Percentiles rank a stretch among this genome's conserved stretches.
phyloP scores from a whole-genome alignment of 352 stramenopile species.

The Phytopythium kandeliae region DNA sequence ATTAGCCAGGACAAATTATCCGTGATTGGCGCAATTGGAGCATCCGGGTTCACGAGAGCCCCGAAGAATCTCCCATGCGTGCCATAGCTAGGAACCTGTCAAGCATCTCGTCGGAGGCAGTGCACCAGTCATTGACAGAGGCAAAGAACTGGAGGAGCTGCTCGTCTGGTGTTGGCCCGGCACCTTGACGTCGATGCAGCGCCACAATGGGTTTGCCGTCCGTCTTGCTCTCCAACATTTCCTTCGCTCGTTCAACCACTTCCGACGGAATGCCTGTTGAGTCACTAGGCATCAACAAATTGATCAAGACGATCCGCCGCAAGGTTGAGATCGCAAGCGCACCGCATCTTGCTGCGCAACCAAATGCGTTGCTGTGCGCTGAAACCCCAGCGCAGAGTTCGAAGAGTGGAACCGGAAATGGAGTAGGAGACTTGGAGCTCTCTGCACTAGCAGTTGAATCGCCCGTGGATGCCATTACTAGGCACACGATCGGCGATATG shows the following conservation, averaged over 20 bases:
- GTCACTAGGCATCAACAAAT: conserved; percentile 2
- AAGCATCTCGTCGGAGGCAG: conserved; percentile 30
- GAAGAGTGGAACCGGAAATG: conserved; percentile 40
- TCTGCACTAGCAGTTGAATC: conserved; percentile 10
- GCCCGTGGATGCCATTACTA: conserved; percentile 46
- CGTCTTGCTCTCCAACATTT: conserved; percentile 33
- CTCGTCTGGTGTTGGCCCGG: conserved; percentile 30
- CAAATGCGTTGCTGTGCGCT: conserved; percentile 64
- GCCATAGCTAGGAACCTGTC: conserved; percentile 49
- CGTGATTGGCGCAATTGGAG: background rate
- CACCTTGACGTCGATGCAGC: conserved; percentile 12
- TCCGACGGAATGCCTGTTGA: conserved; percentile 34
- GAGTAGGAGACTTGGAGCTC: conserved; percentile 13
- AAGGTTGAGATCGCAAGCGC: conserved; percentile 3
- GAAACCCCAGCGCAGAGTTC: conserved; percentile 58
- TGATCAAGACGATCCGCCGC: too few relatives aligned
- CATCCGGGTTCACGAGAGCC: background rate
- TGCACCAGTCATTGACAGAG: conserved; percentile 48
- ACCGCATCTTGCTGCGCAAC: conserved; percentile 65
- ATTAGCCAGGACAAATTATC: conserved; percentile 6
- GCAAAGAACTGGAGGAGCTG: conserved; percentile 38
- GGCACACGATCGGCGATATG: conserved; percentile 28
- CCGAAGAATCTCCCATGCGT: conserved; percentile 21
- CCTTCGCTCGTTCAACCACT: conserved; percentile 35
- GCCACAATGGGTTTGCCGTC: conserved; percentile 17